phyloP scores from a whole-genome alignment of 225 moss, liverwort and hornwort genomes.

The Physcomitrium patens region DNA sequence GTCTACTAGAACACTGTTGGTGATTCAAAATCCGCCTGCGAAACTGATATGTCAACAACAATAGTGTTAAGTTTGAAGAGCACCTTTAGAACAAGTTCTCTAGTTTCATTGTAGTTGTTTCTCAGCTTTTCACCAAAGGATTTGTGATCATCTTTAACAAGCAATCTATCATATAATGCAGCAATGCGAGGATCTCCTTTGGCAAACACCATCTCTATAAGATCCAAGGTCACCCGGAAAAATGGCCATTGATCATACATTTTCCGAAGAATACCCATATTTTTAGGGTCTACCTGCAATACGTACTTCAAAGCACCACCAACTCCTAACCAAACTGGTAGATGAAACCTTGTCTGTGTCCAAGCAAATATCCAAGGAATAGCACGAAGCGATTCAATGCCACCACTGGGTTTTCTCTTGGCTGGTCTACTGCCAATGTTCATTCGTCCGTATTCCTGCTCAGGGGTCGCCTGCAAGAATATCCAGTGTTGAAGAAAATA shows the following conservation, averaged over 20 bases:
- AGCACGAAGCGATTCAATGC: conserved; percentile 72
- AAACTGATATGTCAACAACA: not conserved
- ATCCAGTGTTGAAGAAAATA: not conserved
- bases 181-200: conserved; percentile 43
- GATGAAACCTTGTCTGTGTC: conserved; percentile 80
- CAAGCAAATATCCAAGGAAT: conserved; percentile 87
- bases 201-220: conserved; percentile 45
- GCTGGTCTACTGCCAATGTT: conserved; percentile 80
- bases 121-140: conserved; percentile 42
- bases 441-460: conserved; percentile 78
- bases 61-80: not conserved
- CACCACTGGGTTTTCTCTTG: conserved; percentile 72
- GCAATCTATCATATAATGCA: conserved; percentile 37
- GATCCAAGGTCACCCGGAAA: conserved; percentile 57
- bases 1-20: not conserved
- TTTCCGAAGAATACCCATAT: conserved; percentile 54
- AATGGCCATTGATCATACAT: conserved; percentile 85
- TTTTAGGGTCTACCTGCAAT: conserved; percentile 41
- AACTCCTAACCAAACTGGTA: conserved; percentile 76
- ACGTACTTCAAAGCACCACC: conserved; percentile 67
- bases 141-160: conserved; percentile 37
- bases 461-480: conserved; percentile 68
- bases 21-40: not conserved
- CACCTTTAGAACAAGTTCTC: conserved; percentile 38
- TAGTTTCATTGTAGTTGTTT: conserved; percentile 37